Conservation (phyloP, 768 basidiomycete genomes). For the Artomyces pyxidatus region DNA sequence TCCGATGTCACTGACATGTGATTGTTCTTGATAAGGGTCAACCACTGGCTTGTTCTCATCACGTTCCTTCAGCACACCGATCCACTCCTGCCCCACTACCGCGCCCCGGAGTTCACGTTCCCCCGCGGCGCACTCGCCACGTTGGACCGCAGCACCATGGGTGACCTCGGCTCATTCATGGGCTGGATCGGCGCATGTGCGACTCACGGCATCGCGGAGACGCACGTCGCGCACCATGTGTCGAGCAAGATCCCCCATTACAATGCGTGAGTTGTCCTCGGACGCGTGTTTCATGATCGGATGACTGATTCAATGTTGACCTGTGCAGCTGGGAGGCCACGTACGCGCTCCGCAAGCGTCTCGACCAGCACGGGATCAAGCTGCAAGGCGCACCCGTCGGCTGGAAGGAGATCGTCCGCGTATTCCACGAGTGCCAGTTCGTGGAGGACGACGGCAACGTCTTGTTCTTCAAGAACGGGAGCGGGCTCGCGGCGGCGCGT, state of each 20-base stretch:
- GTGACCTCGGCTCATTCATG: slow-evolving; percentile 70
- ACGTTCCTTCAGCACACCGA: slow-evolving; percentile 99
- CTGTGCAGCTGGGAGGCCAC: slow-evolving; percentile 77
- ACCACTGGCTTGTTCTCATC: slow-evolving; percentile 94
- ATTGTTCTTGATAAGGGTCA: slow-evolving; percentile 41
- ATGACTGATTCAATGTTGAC: background rate
- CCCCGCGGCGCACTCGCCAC: slow-evolving; percentile 89
- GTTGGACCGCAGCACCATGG: slow-evolving; percentile 75
- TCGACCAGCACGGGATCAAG: slow-evolving; percentile 48
- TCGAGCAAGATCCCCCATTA: slow-evolving; percentile 96
- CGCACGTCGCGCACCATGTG: slow-evolving; percentile 88
- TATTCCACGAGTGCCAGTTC: slow-evolving; percentile 80
- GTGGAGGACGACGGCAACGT: slow-evolving; percentile 92
- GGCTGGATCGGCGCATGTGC: slow-evolving; percentile 80
- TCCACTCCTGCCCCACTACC: slow-evolving; percentile 90
- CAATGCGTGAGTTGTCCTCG: slow-evolving; percentile 65
- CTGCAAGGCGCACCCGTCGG: slow-evolving; percentile 69
- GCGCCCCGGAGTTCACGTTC: slow-evolving; percentile 84
- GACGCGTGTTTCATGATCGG: background rate
- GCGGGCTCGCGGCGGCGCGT: slow-evolving; percentile 65
- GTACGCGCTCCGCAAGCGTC: slow-evolving; percentile 71
- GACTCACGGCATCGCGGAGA: slow-evolving; percentile 91
- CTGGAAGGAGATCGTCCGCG: slow-evolving; percentile 74
- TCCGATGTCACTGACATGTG: background rate
- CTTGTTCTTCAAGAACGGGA: slow-evolving; percentile 84